Evolutionary conservation across 805 yeast genomes (phyloP), one percentile per base, ranked within the genome.

Genomic region (Peterozyma xylosa): DNA sequence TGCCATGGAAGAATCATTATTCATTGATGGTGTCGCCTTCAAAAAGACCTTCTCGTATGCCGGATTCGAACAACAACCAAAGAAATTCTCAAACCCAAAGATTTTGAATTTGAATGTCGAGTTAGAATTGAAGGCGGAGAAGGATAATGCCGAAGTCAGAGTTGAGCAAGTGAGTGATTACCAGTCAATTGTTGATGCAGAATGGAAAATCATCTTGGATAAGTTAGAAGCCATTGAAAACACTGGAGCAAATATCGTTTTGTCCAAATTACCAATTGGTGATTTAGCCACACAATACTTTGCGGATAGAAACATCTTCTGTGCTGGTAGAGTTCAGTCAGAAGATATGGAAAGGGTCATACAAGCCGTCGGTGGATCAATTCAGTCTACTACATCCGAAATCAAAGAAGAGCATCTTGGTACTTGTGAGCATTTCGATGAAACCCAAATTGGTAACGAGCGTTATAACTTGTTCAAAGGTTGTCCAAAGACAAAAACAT

Each of bases 11-110:
- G 98, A 93, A 56, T 85, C 97, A 10, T 59, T 80, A 49, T 86
- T 89, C 54, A 78, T 93, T 42, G 78, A 86, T 54, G 99, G 99
- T 59, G 98, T 93, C 48, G 99, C 97, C 3, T 93, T 93, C 67
- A 88, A 93, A 59, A 93, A 93, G 70, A 90, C 99, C 0, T 93
- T 93, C 57, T 84, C 97, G 21, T 93, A 93, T 57, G 99, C 99
- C 39, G 99, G 99, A 2, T 93, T 93, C 62, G 99, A 93, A 66
- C 99, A 93, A 70, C 99, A 93, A 66, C 99, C 99, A 42, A 93
- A 93, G 65, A 66, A 62, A 42, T 88, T 93, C 61, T 55, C 56
- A 15, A 71, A 86, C 62, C 96, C 99, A 39, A 86, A 82, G 63
- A 79, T 93, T 50, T 69, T 93, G 45, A 78, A 82, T 54, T 73